Evolutionary conservation across 768 basidiomycete genomes (phyloP).

Genomic region (Boletus insuetus): DNA sequence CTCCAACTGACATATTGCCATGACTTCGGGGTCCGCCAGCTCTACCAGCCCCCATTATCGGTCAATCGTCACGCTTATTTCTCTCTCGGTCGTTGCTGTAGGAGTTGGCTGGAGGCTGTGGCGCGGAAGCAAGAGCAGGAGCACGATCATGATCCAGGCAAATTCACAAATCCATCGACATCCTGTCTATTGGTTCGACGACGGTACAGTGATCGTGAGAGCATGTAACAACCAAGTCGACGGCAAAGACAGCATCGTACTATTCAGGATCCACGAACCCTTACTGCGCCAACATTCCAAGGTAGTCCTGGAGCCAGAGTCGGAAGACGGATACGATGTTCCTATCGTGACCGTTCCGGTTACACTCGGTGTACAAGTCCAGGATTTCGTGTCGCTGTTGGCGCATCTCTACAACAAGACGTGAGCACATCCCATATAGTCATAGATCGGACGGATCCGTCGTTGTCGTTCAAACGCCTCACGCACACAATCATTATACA

Average conservation of each 20-base stretch:
- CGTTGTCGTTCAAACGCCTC: not conserved
- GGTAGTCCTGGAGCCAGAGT: slow-evolving; percentile 1
- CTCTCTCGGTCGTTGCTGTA: slow-evolving; percentile 3
- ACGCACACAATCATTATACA: slow-evolving; percentile 29
- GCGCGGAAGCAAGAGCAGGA: not conserved
- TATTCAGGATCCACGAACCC: slow-evolving; percentile 57
- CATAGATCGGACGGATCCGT: not conserved
- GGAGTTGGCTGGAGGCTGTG: slow-evolving; percentile 5
- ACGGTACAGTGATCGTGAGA: slow-evolving; percentile 56
- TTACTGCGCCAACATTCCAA: slow-evolving; percentile 53
- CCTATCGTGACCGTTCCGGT: slow-evolving; percentile 34
- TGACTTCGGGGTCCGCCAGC: not conserved
- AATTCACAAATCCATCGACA: slow-evolving; percentile 30
- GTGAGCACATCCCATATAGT: slow-evolving; percentile 41
- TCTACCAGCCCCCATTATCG: slow-evolving; percentile 1
- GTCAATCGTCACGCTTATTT: slow-evolving; percentile 5
- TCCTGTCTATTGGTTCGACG: slow-evolving; percentile 62
- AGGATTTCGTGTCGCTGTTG: slow-evolving; percentile 57
- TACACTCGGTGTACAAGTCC: slow-evolving; percentile 35
- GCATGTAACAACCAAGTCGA: slow-evolving; percentile 29
- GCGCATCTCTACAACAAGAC: slow-evolving; percentile 64
- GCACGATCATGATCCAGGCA: not conserved
- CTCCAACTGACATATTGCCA: not conserved
- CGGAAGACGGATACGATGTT: slow-evolving; percentile 1
- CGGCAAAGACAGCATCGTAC: slow-evolving; percentile 12